Base-by-base conservation (phyloP, 257 asterid genomes). In the Eustoma russellianum region DNA sequence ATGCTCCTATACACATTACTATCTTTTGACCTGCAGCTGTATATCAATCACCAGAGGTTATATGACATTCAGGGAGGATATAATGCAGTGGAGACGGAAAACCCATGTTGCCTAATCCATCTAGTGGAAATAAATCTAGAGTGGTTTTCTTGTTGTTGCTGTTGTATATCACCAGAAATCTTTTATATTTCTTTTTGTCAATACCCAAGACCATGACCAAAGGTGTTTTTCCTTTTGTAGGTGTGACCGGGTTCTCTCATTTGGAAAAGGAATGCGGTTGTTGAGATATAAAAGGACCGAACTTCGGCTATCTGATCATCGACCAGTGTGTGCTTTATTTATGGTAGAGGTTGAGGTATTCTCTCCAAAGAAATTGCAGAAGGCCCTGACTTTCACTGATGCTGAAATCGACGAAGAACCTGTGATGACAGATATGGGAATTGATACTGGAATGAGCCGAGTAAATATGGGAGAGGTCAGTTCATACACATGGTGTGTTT, bases 191-290 rank as follows among this genome's bases (percentile, higher is more conserved):
- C n/a, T n/a, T n/a, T n/a, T n/a, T n/a, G n/a, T n/a, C n/a, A n/a
- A n/a, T n/a, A n/a, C n/a, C n/a, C n/a, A n/a, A n/a, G n/a, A n/a
- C n/a, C n/a, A n/a, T n/a, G n/a, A n/a, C n/a, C n/a, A n/a, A n/a
- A n/a, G n/a, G n/a, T n/a, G n/a, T n/a, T n/a, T n/a, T n/a, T n/a
- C 35, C 13, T 33, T 52, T 34, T 53, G 44, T 71, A 92, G 99
- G 99, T 88, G 97, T 56, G 99, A 92, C 63, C 91, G 99, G 3
- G 64, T 92, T 49, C 85, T 92, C 52, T 85, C 95, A 8, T 73
- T 60, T 13, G 99, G 99, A 64, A 72, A 78, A 43, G 99, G 97
- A 58, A 76, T 83, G 77, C 78, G 74, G 86, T 74, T 67, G 67
- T 51, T 78, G 54, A 75, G 81, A 61, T 92, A 92, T 13, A 59